Percentiles rank a stretch among this genome's conserved stretches.
Conservation (phyloP, 2,329 filamentous ascomycete species). For the Tolypocladium tropicale region DNA sequence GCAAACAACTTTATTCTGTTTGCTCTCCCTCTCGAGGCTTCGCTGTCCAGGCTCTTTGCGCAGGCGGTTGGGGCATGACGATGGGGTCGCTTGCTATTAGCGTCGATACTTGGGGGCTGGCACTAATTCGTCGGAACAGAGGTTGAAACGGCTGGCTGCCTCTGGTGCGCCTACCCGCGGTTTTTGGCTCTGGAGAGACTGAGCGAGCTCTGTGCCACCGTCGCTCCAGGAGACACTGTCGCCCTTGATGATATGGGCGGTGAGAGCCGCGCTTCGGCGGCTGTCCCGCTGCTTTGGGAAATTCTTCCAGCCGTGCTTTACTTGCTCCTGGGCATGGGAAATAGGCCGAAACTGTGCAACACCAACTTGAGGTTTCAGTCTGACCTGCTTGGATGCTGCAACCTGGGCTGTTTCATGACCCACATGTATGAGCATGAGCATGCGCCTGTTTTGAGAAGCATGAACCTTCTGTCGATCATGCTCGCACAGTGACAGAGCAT, state of each 20-base stretch:
- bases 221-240: background rate
- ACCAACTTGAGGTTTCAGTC: background rate
- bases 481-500: background rate
- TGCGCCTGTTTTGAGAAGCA: background rate
- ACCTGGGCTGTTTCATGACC: slow-evolving; percentile 4
- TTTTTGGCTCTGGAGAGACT: background rate
- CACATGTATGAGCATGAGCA: background rate
- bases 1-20: slow-evolving; percentile 8
- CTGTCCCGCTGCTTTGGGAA: background rate
- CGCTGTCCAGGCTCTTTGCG: background rate
- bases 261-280: background rate
- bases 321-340: background rate
- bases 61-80: background rate
- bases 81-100: background rate
- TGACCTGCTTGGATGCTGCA: background rate
- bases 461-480: background rate
- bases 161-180: background rate
- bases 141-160: background rate
- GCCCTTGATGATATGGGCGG: background rate
- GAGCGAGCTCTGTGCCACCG: background rate
- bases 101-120: background rate
- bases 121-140: background rate
- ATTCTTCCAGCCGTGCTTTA: background rate
- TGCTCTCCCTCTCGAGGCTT: background rate
- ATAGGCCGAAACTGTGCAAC: background rate